Conservation (phyloP, 2,329 filamentous ascomycete species). For the Trichoderma brevicompactum region DNA sequence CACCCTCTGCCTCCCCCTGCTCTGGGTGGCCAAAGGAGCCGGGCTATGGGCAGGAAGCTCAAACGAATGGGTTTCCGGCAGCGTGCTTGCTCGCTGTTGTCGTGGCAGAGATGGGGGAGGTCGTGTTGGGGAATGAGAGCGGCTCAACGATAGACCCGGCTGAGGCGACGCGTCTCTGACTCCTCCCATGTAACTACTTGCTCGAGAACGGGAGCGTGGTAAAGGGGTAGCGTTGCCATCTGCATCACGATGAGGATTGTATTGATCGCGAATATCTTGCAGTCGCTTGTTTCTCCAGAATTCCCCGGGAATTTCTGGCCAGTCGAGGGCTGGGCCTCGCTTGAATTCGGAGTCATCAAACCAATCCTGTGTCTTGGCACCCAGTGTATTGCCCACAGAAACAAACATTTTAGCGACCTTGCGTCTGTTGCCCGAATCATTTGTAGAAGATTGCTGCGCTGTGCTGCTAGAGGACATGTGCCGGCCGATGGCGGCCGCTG, state of each 20-base stretch:
- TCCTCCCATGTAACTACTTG: conserved; percentile 43
- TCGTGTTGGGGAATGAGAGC: background rate
- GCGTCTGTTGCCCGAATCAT: conserved; percentile 42
- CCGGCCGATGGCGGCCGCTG: background rate
- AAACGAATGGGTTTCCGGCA: conserved; percentile 15
- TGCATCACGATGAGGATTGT: conserved; percentile 43
- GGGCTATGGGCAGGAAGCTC: background rate
- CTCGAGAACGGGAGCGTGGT: conserved; percentile 40
- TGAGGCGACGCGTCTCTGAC: background rate
- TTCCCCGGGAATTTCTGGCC: conserved; percentile 62
- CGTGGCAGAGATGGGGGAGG: background rate
- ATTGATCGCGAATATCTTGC: conserved; percentile 45
- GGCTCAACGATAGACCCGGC: background rate
- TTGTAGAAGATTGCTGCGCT: background rate
- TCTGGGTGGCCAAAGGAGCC: background rate
- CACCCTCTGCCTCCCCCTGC: conserved; percentile 25
- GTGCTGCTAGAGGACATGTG: background rate
- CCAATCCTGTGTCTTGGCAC: conserved; percentile 51
- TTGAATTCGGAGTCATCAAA: conserved; percentile 56
- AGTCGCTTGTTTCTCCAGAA: conserved; percentile 36
- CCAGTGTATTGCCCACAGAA: conserved; percentile 50
- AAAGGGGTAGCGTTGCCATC: conserved; percentile 40
- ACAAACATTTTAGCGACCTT: conserved; percentile 51
- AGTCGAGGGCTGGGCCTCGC: conserved; percentile 52
- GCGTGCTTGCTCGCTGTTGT: conserved; percentile 28